Conservation (phyloP, 2,329 filamentous ascomycete genomes). For the Ophiocordyceps camponoti-leonardi region DNA sequence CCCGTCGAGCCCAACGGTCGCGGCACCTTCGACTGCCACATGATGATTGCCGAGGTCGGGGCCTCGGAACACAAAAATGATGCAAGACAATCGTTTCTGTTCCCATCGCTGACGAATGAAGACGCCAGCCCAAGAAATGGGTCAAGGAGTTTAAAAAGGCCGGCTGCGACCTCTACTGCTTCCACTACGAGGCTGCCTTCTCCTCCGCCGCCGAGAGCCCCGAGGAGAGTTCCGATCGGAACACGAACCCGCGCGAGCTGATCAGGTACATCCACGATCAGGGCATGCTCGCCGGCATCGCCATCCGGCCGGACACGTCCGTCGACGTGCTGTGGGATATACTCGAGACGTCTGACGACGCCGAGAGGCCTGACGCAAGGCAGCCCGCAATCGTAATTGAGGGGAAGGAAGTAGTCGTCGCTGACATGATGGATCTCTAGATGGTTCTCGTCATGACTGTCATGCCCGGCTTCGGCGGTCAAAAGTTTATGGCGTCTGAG, state of each 20-base stretch:
- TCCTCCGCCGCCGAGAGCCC: conserved; percentile 74
- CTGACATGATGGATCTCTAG: conserved; percentile 23
- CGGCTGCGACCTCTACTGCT: conserved; percentile 97
- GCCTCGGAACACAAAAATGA: not conserved
- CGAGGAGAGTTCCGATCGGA: conserved; percentile 46
- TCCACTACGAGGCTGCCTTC: conserved; percentile 94
- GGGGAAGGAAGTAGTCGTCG: not conserved
- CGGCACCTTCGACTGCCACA: conserved; percentile 97
- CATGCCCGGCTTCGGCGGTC: conserved; percentile 89
- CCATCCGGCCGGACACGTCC: conserved; percentile 81
- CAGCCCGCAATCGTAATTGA: not conserved
- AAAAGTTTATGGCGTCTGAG: conserved; percentile 96
- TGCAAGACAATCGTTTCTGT: not conserved
- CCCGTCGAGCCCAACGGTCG: conserved; percentile 54
- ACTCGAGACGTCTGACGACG: conserved; percentile 51
- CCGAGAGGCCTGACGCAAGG: conserved; percentile 78
- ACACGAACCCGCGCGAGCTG: conserved; percentile 69
- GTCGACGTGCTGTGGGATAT: conserved; percentile 90
- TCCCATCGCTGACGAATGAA: not conserved
- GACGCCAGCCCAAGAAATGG: conserved; percentile 79
- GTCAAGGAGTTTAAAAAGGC: conserved; percentile 87
- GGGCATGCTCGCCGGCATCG: conserved; percentile 82
- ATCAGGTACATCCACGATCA: conserved; percentile 80
- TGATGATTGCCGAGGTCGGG: conserved; percentile 93
- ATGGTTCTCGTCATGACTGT: conserved; percentile 99